Conservation (phyloP, 495 filamentous ascomycete genomes). For the Trichoderma orchidacearum region DNA sequence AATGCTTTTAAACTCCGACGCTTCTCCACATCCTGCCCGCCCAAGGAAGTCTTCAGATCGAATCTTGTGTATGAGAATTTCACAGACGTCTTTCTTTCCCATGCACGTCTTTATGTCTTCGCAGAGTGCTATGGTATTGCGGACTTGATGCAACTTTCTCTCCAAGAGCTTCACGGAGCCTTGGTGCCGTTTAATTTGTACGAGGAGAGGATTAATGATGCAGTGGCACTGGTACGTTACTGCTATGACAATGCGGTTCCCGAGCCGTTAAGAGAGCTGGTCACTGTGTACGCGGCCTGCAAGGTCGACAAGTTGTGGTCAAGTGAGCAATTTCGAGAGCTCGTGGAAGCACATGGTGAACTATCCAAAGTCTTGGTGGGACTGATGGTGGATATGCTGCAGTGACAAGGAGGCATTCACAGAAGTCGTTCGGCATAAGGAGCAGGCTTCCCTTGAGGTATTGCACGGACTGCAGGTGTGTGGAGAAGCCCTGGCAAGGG, state of each 20-base stretch:
- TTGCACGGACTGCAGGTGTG: too few relatives aligned
- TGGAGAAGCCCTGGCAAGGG: too few relatives aligned
- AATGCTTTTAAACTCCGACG: not conserved
- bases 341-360: conserved; percentile 1
- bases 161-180: not conserved
- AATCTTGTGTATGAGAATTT: not conserved
- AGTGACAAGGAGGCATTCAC: too few relatives aligned
- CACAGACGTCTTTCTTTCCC: not conserved
- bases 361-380: too few relatives aligned
- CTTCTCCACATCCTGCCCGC: not conserved
- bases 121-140: not conserved
- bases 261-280: not conserved
- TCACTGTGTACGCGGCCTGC: not conserved
- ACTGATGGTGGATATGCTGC: too few relatives aligned
- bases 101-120: not conserved
- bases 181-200: not conserved
- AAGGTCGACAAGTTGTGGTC: not conserved
- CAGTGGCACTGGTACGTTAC: not conserved
- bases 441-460: too few relatives aligned
- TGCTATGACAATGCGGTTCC: conserved; percentile 2
- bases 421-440: too few relatives aligned
- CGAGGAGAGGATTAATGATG: not conserved
- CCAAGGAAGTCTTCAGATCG: not conserved
- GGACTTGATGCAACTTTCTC: not conserved
- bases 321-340: not conserved